phyloP scores from a whole-genome alignment of 495 filamentous ascomycete species.

The Mytilinidion resinicola region DNA sequence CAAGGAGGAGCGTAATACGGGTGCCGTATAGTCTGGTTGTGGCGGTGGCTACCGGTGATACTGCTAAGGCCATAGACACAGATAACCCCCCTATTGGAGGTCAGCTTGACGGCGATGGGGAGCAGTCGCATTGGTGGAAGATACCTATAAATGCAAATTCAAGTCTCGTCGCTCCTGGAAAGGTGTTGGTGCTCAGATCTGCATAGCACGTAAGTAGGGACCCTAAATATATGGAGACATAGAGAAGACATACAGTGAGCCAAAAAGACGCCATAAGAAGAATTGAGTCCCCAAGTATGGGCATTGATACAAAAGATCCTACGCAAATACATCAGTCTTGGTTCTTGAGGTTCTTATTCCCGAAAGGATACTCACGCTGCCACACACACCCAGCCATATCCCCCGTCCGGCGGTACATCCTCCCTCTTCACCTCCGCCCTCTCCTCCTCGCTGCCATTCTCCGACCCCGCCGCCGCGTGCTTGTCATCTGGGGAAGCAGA shows the following conservation, averaged over 20 bases:
- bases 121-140: too few relatives aligned
- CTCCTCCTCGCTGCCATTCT: slow-evolving; percentile 15
- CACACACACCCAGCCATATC: slow-evolving; percentile 46
- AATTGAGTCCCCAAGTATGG: slow-evolving; percentile 43
- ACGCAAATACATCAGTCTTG: background rate
- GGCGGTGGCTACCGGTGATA: slow-evolving; percentile 45
- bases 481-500: too few relatives aligned
- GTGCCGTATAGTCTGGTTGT: slow-evolving; percentile 37
- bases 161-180: slow-evolving; percentile 40
- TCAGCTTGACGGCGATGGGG: too few relatives aligned
- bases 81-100: slow-evolving; percentile 39
- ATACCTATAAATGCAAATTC: slow-evolving; percentile 46
- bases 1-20: slow-evolving; percentile 38
- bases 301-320: background rate
- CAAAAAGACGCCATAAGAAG: slow-evolving; percentile 48
- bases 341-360: background rate
- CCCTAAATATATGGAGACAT: too few relatives aligned
- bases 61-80: slow-evolving; percentile 43
- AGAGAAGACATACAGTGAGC: slow-evolving; percentile 33
- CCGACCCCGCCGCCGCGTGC: background rate
- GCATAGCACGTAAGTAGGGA: background rate
- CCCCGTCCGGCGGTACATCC: slow-evolving; percentile 42
- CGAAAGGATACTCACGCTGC: slow-evolving; percentile 16
- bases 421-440: background rate
- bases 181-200: slow-evolving; percentile 39